phyloP scores from a whole-genome alignment of 2,329 filamentous ascomycete genomes.

The Anisogramma anomala region DNA sequence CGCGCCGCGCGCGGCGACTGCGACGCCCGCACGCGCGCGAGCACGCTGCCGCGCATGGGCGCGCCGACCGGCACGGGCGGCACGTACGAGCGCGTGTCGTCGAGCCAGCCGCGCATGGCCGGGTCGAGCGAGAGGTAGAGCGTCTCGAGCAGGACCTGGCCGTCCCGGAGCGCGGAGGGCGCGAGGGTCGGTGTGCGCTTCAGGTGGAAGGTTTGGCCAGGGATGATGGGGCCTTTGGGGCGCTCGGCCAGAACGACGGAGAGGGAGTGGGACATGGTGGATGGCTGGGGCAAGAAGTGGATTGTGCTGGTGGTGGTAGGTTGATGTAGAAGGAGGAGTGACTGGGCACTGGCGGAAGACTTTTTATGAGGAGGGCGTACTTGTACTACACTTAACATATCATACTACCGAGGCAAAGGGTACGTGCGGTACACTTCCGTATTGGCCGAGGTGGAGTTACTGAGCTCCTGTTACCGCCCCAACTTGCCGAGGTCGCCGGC shows the following conservation, averaged over 20 bases:
- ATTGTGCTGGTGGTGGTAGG: not conserved
- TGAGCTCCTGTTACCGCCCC: no score
- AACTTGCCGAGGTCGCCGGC: no score
- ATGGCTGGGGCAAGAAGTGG: not conserved
- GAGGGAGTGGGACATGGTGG: conserved; percentile 6
- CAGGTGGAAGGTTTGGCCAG: conserved; percentile 51
- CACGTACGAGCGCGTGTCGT: conserved; percentile 36
- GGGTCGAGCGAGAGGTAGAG: conserved; percentile 51
- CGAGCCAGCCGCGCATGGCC: conserved; percentile 54
- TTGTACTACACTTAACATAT: no score
- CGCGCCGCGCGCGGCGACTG: conserved; percentile 33
- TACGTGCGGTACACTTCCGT: no score
- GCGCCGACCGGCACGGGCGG: conserved; percentile 49
- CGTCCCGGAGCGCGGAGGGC: conserved; percentile 33
- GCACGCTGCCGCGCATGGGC: conserved; percentile 46
- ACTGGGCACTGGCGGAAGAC: no score
- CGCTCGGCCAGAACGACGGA: conserved; percentile 48
- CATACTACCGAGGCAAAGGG: no score
- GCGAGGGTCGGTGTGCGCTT: conserved; percentile 40
- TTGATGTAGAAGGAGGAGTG: not conserved
- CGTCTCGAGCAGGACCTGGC: conserved; percentile 38
- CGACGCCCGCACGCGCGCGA: conserved; percentile 40
- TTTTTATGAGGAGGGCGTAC: no score
- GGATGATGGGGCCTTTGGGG: conserved; percentile 47
- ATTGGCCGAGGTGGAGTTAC: no score